Conservation (phyloP, 495 filamentous ascomycete genomes). For the Penicillium paxilli region DNA sequence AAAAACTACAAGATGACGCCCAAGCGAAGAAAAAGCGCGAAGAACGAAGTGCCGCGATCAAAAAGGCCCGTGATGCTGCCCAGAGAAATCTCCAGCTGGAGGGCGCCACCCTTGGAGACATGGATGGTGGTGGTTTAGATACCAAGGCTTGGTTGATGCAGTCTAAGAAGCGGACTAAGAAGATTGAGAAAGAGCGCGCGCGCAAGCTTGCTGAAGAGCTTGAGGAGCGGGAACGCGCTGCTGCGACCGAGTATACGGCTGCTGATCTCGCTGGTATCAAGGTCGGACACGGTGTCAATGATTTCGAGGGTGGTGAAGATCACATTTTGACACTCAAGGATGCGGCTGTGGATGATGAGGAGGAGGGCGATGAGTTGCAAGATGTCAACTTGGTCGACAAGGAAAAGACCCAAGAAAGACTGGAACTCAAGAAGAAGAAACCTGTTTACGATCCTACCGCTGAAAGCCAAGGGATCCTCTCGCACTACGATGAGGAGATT, state of each 20-base stretch:
- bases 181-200: conserved; percentile 74
- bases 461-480: conserved; percentile 66
- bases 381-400: conserved; percentile 74
- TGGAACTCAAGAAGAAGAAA: conserved; percentile 90
- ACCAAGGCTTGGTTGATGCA: conserved; percentile 81
- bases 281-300: conserved; percentile 79
- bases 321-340: conserved; percentile 92
- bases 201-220: conserved; percentile 74
- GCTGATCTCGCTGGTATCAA: conserved; percentile 86
- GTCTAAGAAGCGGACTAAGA: conserved; percentile 88
- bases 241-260: conserved; percentile 64
- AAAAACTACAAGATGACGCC: conserved; percentile 59
- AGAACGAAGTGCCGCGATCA: conserved; percentile 74
- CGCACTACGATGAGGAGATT: conserved; percentile 95
- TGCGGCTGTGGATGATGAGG: conserved; percentile 79
- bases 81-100: conserved; percentile 71
- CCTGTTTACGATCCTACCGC: conserved; percentile 82
- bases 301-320: conserved; percentile 74
- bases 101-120: conserved; percentile 75
- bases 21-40: conserved; percentile 74
- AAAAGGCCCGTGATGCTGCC: conserved; percentile 82
- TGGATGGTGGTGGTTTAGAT: conserved; percentile 65
- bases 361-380: conserved; percentile 90
- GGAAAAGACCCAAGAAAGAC: conserved; percentile 72
- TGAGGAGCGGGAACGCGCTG: conserved; percentile 58